These are phyloP conservation scores for Aspergillus brasiliensis DNA, from an alignment of 2,329 filamentous ascomycete genomes.

Conservation along the genomic window DNA sequence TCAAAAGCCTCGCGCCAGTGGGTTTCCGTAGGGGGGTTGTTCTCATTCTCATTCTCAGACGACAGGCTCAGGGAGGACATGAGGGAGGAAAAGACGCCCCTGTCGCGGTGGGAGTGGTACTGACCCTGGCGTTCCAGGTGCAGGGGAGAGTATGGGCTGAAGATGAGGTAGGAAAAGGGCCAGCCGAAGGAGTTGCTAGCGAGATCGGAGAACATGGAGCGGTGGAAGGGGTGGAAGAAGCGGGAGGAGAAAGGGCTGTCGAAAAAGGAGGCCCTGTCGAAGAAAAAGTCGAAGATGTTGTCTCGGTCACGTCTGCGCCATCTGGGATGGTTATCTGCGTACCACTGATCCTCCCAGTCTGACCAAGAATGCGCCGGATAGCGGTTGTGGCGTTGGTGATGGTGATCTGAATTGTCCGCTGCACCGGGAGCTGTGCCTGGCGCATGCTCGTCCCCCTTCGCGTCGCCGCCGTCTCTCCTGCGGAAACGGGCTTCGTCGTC, in stretches of 20 bases:
- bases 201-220: constrained; percentile 34
- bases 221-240: constrained; percentile 31
- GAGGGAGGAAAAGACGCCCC: constrained; percentile 37
- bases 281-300: constrained; percentile 37
- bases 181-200: constrained; percentile 40
- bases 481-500: constrained; percentile 27
- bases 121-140: constrained; percentile 52
- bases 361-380: constrained; percentile 9
- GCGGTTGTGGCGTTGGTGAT: neutral
- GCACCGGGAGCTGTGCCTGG: neutral
- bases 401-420: neutral
- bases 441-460: constrained; percentile 2
- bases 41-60: constrained; percentile 34
- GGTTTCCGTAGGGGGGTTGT: constrained; percentile 29
- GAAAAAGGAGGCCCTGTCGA: constrained; percentile 33
- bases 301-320: constrained; percentile 31
- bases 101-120: constrained; percentile 27
- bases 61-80: constrained; percentile 34
- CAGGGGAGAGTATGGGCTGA: constrained; percentile 59
- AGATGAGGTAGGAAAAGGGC: constrained; percentile 48
- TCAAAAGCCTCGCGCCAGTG: constrained; percentile 62
- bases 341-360: constrained; percentile 27
- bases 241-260: constrained; percentile 35
- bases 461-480: constrained; percentile 16
- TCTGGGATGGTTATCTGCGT: constrained; percentile 23